A percentile compares a stretch with the other conserved stretches of the same genome.
phyloP scores from a whole-genome alignment of 2,329 filamentous ascomycete species.

The Pestalotiopsis sp. region DNA sequence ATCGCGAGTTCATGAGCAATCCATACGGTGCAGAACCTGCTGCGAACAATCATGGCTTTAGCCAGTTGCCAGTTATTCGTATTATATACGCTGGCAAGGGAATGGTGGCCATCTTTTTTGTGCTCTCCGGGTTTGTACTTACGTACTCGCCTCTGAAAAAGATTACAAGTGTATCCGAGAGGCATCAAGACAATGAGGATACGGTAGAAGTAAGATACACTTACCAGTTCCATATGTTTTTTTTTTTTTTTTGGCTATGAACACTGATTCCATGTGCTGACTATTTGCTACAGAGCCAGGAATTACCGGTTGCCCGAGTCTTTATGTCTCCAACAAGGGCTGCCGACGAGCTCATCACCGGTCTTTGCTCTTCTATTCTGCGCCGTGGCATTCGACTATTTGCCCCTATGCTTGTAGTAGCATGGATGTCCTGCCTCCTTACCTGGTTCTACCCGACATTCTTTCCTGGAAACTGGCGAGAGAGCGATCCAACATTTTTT shows the following conservation, averaged over 20 bases:
- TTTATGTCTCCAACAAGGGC: neutral
- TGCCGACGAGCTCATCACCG: neutral
- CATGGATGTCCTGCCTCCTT: neutral
- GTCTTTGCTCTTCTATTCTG: neutral
- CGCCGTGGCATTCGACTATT: slow-evolving; percentile 9
- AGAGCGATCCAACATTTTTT: neutral
- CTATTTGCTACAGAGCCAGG: neutral
- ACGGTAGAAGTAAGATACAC: neutral
- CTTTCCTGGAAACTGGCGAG: neutral
- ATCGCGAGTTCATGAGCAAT: neutral
- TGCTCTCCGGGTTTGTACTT: slow-evolving; percentile 6
- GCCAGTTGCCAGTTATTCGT: slow-evolving; percentile 3
- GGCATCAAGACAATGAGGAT: neutral
- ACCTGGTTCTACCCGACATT: neutral
- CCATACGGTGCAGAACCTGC: neutral
- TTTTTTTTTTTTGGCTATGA: neutral
- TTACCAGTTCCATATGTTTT: neutral
- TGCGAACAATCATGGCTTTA: neutral
- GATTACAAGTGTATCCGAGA: neutral
- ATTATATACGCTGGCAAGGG: slow-evolving; percentile 1
- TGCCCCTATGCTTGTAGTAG: neutral
- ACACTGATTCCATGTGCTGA: neutral
- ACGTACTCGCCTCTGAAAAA: slow-evolving; percentile 4
- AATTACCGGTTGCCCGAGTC: neutral
- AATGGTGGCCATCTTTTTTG: slow-evolving; percentile 11